These are phyloP conservation scores for Cladophialophora bantiana DNA, from an alignment of 2,329 filamentous ascomycete genomes.

Conservation along the genomic window DNA sequence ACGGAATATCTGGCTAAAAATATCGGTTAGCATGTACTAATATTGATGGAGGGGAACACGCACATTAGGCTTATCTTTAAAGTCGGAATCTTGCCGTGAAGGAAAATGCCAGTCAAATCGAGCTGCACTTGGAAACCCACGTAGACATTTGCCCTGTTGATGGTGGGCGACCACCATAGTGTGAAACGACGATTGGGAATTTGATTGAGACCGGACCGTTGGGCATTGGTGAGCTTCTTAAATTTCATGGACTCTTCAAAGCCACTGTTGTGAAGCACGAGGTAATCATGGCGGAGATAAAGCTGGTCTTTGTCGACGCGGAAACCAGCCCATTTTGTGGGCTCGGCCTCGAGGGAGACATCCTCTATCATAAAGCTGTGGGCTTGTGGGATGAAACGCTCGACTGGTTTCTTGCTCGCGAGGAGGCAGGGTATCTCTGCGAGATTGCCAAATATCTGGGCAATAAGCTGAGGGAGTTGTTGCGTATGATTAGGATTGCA, in stretches of 20 bases:
- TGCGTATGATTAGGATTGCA: too few species aligned
- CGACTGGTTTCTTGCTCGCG: slow-evolving; percentile 9
- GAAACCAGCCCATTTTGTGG: slow-evolving; percentile 60
- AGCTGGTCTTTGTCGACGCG: slow-evolving; percentile 60
- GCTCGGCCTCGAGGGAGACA: slow-evolving; percentile 53
- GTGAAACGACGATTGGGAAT: slow-evolving; percentile 99
- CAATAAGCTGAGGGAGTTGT: too few species aligned
- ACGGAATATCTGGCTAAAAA: slow-evolving; percentile 81
- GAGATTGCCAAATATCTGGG: too few species aligned
- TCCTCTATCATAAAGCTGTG: slow-evolving; percentile 52
- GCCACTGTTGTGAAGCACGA: slow-evolving; percentile 53
- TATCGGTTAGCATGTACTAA: background rate
- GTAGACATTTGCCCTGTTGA: slow-evolving; percentile 70
- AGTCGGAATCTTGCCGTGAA: slow-evolving; percentile 98
- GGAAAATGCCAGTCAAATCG: slow-evolving; percentile 96
- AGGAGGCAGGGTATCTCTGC: background rate
- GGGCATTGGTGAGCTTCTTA: slow-evolving; percentile 98
- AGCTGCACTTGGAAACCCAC: slow-evolving; percentile 99
- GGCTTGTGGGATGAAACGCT: slow-evolving; percentile 36
- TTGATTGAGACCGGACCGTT: slow-evolving; percentile 94
- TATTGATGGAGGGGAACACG: background rate
- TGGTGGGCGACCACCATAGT: slow-evolving; percentile 80
- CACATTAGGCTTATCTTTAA: slow-evolving; percentile 92
- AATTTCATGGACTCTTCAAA: slow-evolving; percentile 78
- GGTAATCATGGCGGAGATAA: slow-evolving; percentile 58